Base-by-base conservation (phyloP, 306 rosid species). In the Casuarina equisetifolia region DNA sequence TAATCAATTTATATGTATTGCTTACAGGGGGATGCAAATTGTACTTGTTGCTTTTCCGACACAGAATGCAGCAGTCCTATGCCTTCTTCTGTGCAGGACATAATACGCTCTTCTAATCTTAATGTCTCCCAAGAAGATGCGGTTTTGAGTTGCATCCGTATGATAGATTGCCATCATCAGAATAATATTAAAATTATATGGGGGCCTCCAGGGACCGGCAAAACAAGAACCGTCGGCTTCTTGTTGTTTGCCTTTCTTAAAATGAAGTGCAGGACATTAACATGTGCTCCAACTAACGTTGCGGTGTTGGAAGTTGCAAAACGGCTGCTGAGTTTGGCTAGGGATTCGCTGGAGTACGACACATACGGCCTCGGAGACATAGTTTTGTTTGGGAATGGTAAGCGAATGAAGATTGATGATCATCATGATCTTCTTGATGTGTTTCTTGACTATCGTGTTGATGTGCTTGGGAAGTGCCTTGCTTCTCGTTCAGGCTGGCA, bases 181-280 rank as follows among this genome's bases (percentile, higher is more conserved):
- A 74, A 68, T 61, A 15, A 52, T 3, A 51, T 80, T n/a, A 80
- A 80, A 55, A 6, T 80, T 11, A 80, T 80, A 67, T 80, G 83
- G 83, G 83, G 88, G 5, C 88, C 85, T 63, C 88, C 86, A 0
- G 82, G 80, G 62, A 80, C 83, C 2, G 83, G 83, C 8, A 80
- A 80, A 62, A 80, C 83, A 2, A 67, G 15, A 58, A 73, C 75
- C 0, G 70, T 74, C 2, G 79, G 78, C 54, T 35, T 76, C 25
- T 25, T 80, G 1, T 61, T 85, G 13, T 38, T 25, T 20, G 15
- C 51, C 15, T 62, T 74, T 49, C 38, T 54, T 8, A 74, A 36
- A 39, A 13, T 80, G 45, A 74, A 67, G 52, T 74, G 71, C 55
- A 80, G 75, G 55, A 74, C 83, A 74, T 69, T 80, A 19, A 74